Percentiles rank a stretch among this genome's conserved stretches.
Conservation (phyloP, 345 rosid genomes). For the Jatropha curcas region DNA sequence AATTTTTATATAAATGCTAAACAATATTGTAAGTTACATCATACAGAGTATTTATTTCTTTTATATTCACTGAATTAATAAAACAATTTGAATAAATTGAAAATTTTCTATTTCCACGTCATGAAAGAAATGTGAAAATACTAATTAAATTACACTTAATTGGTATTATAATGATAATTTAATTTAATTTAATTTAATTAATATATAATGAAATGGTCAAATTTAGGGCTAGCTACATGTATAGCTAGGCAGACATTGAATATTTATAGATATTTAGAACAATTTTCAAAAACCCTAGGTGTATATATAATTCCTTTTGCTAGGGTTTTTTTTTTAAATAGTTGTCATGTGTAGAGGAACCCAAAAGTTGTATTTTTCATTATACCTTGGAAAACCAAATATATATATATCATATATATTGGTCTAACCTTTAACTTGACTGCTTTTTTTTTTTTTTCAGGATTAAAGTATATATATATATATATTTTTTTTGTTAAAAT, state of each 20-base stretch:
- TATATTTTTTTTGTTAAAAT: too few relatives aligned
- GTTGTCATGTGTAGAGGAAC: background rate
- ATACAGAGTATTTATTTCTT: too few relatives aligned
- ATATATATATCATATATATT: background rate
- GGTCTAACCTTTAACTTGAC: conserved; percentile 1
- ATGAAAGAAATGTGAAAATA: too few relatives aligned
- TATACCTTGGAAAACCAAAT: background rate
- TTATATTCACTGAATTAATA: too few relatives aligned
- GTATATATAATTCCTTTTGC: background rate
- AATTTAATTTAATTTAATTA: too few relatives aligned
- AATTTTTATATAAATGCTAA: too few relatives aligned
- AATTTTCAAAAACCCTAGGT: background rate
- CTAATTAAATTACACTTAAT: too few relatives aligned
- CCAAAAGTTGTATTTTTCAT: background rate
- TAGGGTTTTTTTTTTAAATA: background rate
- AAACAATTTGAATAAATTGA: too few relatives aligned
- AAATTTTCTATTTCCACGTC: too few relatives aligned
- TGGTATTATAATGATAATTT: background rate
- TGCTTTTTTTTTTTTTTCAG: background rate
- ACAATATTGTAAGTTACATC: too few relatives aligned
- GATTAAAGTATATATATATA: too few relatives aligned
- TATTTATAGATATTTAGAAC: background rate
- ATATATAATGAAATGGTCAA: background rate
- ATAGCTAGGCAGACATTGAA: background rate
- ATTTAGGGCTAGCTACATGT: background rate